Evolutionary conservation across 2,329 filamentous ascomycete species (phyloP), one percentile per base, ranked within the genome.

Genomic region (Beauveria bassiana): DNA sequence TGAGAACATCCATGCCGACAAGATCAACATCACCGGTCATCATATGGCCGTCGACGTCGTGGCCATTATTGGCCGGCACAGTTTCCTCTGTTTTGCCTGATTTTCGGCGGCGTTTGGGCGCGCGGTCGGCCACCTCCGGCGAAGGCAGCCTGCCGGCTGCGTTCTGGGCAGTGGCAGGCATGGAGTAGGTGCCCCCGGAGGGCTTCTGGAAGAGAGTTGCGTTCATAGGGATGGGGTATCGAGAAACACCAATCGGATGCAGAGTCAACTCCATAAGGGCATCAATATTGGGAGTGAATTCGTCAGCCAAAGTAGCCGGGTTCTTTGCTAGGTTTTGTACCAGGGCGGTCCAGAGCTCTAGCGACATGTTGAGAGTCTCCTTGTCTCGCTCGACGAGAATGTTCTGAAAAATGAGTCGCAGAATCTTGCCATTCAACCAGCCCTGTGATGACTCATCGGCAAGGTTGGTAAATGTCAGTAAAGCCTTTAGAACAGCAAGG

Each of bases 21-120:
- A 99, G 81, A 70, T 99, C 96, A 52, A 98, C 88, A 69, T 99
- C 96, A 57, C 96, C 95, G 71, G 93, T 90, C 79, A 99, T 92
- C 88, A 99, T 97, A 67, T 96, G 93, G 10, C 93, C 95, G 72
- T 99, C 95, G 20, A 99, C 91, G 72, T 99, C 96, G 74, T 99
- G 95, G 1, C 89, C 85, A n/a, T 89, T 78, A n/a, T 78, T 83
- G 4, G 82, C 76, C 1, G 83, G 77, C 1, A 83, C 77, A 9
- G 82, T 75, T 31, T 93, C 88, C 60, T 95, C 90, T 22, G 84
- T 77, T 77, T 96, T 96, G n/a, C 90, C 86, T 0, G 90, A 90
- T 73, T 92, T 96, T 64, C 92, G 86, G 40, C 92, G 84, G 65
- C 91, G 87, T 74, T 95, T 91, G 2, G 86, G 79, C 16, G 86